Conservation (phyloP, 2,329 filamentous ascomycete species). For the Aspergillus piperis region DNA sequence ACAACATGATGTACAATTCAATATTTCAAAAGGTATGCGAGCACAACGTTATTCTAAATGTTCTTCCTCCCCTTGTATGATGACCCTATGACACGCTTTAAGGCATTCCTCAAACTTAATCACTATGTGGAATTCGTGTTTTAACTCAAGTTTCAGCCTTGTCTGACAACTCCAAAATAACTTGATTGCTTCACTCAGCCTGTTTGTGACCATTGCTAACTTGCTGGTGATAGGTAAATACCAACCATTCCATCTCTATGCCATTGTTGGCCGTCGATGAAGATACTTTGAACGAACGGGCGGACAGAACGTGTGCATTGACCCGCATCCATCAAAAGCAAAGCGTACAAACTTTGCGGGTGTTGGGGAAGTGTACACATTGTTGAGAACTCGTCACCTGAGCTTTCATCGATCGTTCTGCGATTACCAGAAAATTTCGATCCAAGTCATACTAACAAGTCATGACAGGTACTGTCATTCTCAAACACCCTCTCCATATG, state of each 20-base stretch:
- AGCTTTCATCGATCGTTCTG: conserved; percentile 39
- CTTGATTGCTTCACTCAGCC: conserved; percentile 19
- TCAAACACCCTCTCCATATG: conserved; percentile 15
- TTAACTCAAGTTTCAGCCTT: conserved; percentile 67
- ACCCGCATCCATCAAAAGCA: conserved; percentile 55
- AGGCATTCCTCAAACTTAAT: conserved; percentile 71
- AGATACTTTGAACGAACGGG: conserved; percentile 68
- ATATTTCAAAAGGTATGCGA: conserved; percentile 48
- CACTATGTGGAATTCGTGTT: conserved; percentile 64
- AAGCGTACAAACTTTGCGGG: conserved; percentile 66
- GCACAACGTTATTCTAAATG: conserved; percentile 7
- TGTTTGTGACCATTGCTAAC: conserved; percentile 32
- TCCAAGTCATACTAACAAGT: conserved; percentile 24
- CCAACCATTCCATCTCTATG: conserved; percentile 20
- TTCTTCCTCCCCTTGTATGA: conserved; percentile 49
- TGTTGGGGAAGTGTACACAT: conserved; percentile 56
- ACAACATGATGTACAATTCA: not conserved
- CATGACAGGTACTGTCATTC: conserved; percentile 29
- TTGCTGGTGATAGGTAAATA: conserved; percentile 36
- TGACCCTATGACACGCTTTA: conserved; percentile 63
- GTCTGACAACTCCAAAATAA: conserved; percentile 53
- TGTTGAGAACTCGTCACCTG: conserved; percentile 72
- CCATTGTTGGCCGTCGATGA: conserved; percentile 48
- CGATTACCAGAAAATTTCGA: conserved; percentile 23
- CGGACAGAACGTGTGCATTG: conserved; percentile 63